phyloP scores from a whole-genome alignment of 176 grass and related monocot genomes.

The Cenchrus americanus region DNA sequence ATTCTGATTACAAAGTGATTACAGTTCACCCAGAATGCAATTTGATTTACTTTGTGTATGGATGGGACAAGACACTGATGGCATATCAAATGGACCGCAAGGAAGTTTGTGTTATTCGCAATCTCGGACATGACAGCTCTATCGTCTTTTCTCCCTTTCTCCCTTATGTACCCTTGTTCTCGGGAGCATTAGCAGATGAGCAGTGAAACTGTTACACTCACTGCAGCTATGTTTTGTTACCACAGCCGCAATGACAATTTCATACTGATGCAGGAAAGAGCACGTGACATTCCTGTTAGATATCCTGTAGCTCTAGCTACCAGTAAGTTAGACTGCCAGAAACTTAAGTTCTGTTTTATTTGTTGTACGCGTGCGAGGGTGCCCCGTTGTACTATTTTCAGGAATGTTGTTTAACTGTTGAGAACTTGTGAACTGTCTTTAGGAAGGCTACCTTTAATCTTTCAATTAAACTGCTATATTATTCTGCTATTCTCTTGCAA shows the following conservation, averaged over 20 bases:
- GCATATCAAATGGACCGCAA: neutral
- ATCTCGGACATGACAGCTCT: neutral
- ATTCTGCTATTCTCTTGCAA: too few relatives aligned
- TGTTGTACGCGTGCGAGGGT: neutral
- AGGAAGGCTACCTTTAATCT: neutral
- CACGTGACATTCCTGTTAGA: neutral
- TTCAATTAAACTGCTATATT: neutral
- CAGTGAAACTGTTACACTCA: neutral
- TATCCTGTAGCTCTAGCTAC: neutral
- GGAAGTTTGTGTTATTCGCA: neutral
- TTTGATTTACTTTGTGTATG: slow-evolving; percentile 7
- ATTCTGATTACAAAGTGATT: neutral
- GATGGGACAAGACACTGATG: neutral
- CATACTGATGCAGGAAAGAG: neutral
- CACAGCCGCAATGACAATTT: neutral
- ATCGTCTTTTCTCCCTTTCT: neutral
- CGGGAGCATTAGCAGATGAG: neutral
- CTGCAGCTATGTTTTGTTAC: neutral
- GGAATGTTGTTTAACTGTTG: neutral
- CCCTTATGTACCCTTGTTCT: neutral
- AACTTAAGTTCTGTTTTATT: neutral
- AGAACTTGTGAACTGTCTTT: neutral
- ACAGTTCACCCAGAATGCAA: neutral
- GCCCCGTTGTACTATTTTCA: neutral
- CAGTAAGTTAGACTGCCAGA: neutral